Evolutionary conservation across 768 basidiomycete species (phyloP), one percentile per base, ranked within the genome.

Genomic region (Kwoniella bestiolae): DNA sequence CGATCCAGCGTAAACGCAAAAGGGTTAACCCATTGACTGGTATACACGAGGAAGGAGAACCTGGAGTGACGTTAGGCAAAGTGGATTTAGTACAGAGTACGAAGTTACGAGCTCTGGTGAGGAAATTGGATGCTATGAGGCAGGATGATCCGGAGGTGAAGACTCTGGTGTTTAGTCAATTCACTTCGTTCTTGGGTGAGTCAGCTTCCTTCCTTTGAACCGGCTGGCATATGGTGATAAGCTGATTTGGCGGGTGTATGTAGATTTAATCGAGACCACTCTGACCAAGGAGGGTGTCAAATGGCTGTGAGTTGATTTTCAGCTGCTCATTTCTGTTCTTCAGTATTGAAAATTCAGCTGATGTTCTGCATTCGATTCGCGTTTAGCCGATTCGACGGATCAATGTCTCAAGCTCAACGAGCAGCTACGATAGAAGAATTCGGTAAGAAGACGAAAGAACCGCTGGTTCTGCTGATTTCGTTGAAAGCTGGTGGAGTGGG

Each of bases 51-150:
- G 23, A 63, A 28, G 69, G 63, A 25, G 65, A 73, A 18, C 55
- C 58, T 28, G 68, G 60, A 14, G 83, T 92, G 28, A 82, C 86
- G 14, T 81, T 94, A 49, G 84, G 90, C 11, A 86, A 88, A 70
- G 92, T 92, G 69, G 87, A 94, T 80, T 92, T 96, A 80, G 86
- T 87, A 41, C 90, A 91, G 3, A 94, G 91, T 8, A 96, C 94
- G 0, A 98, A 98, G 80, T 83, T 98, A 3, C 86, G 93, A 60
- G 94, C 94, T 1, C 82, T 98, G 28, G 80, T 91, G 8, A 84
- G 86, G 63, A 86, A 89, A 76, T 85, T 98, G 4, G 85, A 91
- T 87, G 76, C 58, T 84, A 83, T 70, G 29, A 65, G 71, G 47
- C 67, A 89, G 87, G 86, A 70, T 84, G 86, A 70, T 79, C 92